Base-by-base conservation (phyloP, 2,329 filamentous ascomycete genomes). In the Hypoxylon sp. region DNA sequence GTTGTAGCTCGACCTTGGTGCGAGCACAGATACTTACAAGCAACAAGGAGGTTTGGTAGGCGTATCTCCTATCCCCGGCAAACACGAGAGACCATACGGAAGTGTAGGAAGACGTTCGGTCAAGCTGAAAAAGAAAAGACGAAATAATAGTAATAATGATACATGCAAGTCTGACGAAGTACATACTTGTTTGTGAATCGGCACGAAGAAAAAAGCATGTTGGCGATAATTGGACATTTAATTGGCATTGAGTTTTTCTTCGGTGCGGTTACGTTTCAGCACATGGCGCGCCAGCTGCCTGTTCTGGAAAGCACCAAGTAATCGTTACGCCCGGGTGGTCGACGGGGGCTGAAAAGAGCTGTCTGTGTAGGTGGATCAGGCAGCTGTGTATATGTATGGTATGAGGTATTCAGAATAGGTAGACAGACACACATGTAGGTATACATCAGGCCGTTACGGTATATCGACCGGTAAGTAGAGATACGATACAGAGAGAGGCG, bases 201-300 rank as follows among this genome's bases (percentile, higher is more conserved):
- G 55, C 58, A n/a, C n/a, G n/a, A n/a, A n/a, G 50, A 58, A 53
- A 60, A 57, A 60, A 54, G 55, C 52, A 61, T 61, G 37, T 26
- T 37, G 41, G 24, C 46, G 43, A 40, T 31, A 45, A 21, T 49
- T 42, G 15, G 20, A 18, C 15, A 55, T 55, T 59, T 56, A 62
- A 62, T 27, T 62, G 55, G 61, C 61, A 31, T 62, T 40, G 48
- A 37, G 48, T 48, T 58, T 58, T n/a, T n/a, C n/a, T n/a, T 54
- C 51, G 59, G 50, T 37, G 51, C 60, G 47, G 59, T 47, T 33
- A 57, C 54, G 62, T 65, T 65, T 63, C 62, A 65, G 62, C 60
- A 60, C 62, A 63, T 65, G 26, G 50, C 49, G 52, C 45, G 56
- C 51, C 56, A 54, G 58, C 53, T 65, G 56, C 62, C 62, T 58